These are phyloP conservation scores for Chalciporus sphaerocephalus DNA, from an alignment of 768 basidiomycete genomes.

Conservation along the genomic window DNA sequence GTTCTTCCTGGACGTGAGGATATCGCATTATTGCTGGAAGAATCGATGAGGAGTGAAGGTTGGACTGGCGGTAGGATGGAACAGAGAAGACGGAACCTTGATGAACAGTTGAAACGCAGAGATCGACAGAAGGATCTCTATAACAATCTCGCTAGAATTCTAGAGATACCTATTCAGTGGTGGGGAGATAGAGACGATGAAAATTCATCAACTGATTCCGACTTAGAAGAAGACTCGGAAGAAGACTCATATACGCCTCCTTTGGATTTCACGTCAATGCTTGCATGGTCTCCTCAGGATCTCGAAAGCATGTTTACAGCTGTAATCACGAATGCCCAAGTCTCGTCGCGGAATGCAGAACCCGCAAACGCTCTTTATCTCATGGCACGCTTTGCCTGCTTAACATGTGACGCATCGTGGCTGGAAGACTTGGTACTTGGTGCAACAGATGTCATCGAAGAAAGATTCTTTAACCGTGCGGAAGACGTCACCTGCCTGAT, in stretches of 20 bases:
- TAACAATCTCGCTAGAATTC: slow-evolving; percentile 51
- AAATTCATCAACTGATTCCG: slow-evolving; percentile 40
- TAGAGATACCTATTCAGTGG: slow-evolving; percentile 59
- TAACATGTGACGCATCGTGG: slow-evolving; percentile 88
- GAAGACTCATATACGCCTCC: slow-evolving; percentile 60
- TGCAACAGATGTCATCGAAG: slow-evolving; percentile 89
- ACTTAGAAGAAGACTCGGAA: slow-evolving; percentile 48
- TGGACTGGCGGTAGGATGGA: slow-evolving; percentile 79
- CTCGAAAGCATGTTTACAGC: slow-evolving; percentile 78
- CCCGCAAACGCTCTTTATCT: slow-evolving; percentile 92
- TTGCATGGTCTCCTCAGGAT: slow-evolving; percentile 83
- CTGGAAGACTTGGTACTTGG: slow-evolving; percentile 89
- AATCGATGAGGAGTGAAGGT: slow-evolving; percentile 82
- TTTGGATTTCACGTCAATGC: slow-evolving; percentile 79
- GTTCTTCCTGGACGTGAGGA: slow-evolving; percentile 79
- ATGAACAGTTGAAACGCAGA: slow-evolving; percentile 52
- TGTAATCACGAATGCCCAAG: slow-evolving; percentile 71
- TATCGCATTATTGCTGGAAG: slow-evolving; percentile 80
- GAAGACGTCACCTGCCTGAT: slow-evolving; percentile 84
- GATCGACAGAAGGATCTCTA: slow-evolving; percentile 52
- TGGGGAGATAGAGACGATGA: slow-evolving; percentile 54
- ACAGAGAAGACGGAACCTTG: slow-evolving; percentile 54
- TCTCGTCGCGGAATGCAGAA: slow-evolving; percentile 68
- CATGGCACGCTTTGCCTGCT: slow-evolving; percentile 87
- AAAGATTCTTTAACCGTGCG: slow-evolving; percentile 75